These are phyloP conservation scores for Ehretia macrophylla DNA, from an alignment of 257 asterid genomes.

Conservation along the genomic window DNA sequence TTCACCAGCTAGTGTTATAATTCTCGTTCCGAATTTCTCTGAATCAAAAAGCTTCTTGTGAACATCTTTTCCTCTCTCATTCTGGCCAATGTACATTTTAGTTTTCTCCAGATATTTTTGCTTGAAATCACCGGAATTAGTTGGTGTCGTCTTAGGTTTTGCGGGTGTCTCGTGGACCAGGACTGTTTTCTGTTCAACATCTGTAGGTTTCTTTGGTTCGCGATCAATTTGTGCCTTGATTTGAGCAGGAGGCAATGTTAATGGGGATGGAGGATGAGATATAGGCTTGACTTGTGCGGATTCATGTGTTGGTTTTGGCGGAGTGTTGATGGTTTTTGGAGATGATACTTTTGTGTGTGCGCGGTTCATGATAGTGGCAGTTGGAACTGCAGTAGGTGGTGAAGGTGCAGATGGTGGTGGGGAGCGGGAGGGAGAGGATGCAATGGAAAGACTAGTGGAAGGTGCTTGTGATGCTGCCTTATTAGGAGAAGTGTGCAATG, in stretches of 20 bases:
- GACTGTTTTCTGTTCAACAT: slow-evolving; percentile 19
- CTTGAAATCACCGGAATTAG: neutral
- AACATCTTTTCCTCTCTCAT: slow-evolving; percentile 11
- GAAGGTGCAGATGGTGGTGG: slow-evolving; percentile 16
- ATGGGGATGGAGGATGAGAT: slow-evolving; percentile 52
- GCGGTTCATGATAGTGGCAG: neutral
- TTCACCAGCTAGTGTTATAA: slow-evolving; percentile 68
- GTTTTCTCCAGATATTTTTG: neutral
- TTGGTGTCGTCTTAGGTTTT: slow-evolving; percentile 5
- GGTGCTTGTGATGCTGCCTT: too few species aligned
- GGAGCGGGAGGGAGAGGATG: slow-evolving; percentile 14
- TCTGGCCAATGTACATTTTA: neutral
- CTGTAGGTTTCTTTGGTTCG: slow-evolving; percentile 25
- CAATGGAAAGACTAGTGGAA: slow-evolving; percentile 2
- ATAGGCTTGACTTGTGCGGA: slow-evolving; percentile 24
- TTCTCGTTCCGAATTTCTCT: slow-evolving; percentile 35
- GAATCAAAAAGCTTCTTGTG: slow-evolving; percentile 25
- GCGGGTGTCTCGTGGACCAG: slow-evolving; percentile 5
- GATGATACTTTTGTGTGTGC: slow-evolving; percentile 17
- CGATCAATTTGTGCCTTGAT: slow-evolving; percentile 15
- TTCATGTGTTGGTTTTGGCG: slow-evolving; percentile 23
- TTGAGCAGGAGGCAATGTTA: slow-evolving; percentile 25
- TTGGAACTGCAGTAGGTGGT: neutral
- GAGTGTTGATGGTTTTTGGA: slow-evolving; percentile 31
- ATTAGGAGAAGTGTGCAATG: slow-evolving; percentile 18